These are phyloP conservation scores for Macrophomina phaseolina DNA, from an alignment of 2,329 filamentous ascomycete species.

Conservation along the genomic window DNA sequence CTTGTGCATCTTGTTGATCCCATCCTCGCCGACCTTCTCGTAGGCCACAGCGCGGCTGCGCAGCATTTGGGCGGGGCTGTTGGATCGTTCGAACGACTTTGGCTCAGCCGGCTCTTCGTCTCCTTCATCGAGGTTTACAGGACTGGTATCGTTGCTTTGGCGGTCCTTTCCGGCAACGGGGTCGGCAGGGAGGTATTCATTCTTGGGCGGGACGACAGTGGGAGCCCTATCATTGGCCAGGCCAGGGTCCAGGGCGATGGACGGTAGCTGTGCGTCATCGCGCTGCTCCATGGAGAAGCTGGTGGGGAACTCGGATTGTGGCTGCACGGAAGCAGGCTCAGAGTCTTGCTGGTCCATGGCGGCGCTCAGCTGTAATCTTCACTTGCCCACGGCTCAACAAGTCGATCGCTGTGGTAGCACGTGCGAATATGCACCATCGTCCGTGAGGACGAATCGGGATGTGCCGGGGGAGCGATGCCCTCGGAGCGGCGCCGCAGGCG, in stretches of 20 bases:
- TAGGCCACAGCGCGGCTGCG: slow-evolving; percentile 47
- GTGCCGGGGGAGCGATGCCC: background rate
- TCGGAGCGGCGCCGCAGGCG: background rate
- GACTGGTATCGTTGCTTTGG: slow-evolving; percentile 6
- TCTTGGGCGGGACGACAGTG: slow-evolving; percentile 16
- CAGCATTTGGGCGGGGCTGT: slow-evolving; percentile 46
- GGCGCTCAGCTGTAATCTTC: slow-evolving; percentile 6
- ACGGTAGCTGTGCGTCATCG: slow-evolving; percentile 18
- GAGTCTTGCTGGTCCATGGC: slow-evolving; percentile 22
- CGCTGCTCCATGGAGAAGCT: slow-evolving; percentile 14
- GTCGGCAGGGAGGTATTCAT: slow-evolving; percentile 23
- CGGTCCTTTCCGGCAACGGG: slow-evolving; percentile 9
- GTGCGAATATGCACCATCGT: slow-evolving; percentile 14
- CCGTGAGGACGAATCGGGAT: background rate
- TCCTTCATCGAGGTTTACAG: slow-evolving; percentile 46
- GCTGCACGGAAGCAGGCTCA: slow-evolving; percentile 7
- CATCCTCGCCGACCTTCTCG: slow-evolving; percentile 50
- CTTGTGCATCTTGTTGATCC: slow-evolving; percentile 76
- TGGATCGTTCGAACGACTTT: slow-evolving; percentile 45
- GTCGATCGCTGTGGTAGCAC: slow-evolving; percentile 12
- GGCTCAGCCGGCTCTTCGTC: slow-evolving; percentile 48
- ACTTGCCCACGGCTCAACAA: slow-evolving; percentile 4
- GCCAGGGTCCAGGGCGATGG: slow-evolving; percentile 17
- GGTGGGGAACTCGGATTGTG: slow-evolving; percentile 2
- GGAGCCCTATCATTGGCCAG: slow-evolving; percentile 18